Evolutionary conservation across 768 basidiomycete genomes (phyloP).

Genomic region (Xerocomus spinulosus): DNA sequence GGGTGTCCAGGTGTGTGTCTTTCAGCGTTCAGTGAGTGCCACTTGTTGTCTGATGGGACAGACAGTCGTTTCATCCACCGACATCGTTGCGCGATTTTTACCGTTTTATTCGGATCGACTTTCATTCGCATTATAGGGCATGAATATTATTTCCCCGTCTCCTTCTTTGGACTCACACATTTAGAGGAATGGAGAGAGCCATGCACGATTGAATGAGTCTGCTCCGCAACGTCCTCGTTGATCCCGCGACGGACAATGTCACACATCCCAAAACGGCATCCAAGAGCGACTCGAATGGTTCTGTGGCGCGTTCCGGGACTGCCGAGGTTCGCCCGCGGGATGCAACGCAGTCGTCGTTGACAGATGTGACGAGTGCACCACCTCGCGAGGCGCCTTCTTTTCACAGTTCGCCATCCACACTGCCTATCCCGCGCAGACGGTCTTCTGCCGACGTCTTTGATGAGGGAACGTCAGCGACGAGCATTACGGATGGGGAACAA

Average conservation of each 20-base stretch:
- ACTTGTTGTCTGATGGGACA: slow-evolving; percentile 1
- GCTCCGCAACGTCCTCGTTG: slow-evolving; percentile 6
- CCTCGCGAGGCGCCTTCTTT: not conserved
- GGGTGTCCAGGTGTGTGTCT: slow-evolving; percentile 72
- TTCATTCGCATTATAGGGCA: slow-evolving; percentile 88
- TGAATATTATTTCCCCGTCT: slow-evolving; percentile 96
- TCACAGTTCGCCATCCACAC: not conserved
- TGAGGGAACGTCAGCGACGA: not conserved
- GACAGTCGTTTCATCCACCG: slow-evolving; percentile 73
- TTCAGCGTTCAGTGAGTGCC: not conserved
- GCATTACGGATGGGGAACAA: not conserved
- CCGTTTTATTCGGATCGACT: slow-evolving; percentile 91
- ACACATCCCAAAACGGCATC: not conserved
- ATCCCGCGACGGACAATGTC: slow-evolving; percentile 3
- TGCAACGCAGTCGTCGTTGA: not conserved
- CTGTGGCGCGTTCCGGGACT: not conserved
- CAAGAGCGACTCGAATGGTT: slow-evolving; percentile 3
- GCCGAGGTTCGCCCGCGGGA: slow-evolving; percentile 1
- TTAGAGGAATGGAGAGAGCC: slow-evolving; percentile 90
- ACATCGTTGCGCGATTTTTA: slow-evolving; percentile 78
- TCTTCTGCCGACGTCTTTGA: not conserved
- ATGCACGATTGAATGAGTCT: slow-evolving; percentile 38
- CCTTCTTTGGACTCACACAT: slow-evolving; percentile 90
- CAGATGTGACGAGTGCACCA: not conserved
- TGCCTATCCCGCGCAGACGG: not conserved